These are phyloP conservation scores for Epichloe coenophiala DNA, from an alignment of 2,329 filamentous ascomycete genomes.

Conservation along the genomic window DNA sequence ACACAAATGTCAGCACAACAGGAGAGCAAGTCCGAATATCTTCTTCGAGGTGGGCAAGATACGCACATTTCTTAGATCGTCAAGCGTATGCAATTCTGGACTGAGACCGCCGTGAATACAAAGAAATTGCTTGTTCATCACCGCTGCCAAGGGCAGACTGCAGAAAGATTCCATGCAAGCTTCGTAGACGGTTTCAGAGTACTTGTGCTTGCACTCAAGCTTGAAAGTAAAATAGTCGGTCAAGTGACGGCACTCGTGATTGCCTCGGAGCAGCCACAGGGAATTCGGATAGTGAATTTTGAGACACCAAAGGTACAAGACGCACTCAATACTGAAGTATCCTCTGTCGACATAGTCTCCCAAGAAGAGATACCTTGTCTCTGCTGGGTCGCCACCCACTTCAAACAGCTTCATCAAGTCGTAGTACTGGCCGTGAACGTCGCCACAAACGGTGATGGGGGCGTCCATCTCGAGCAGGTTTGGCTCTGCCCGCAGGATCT, in stretches of 20 bases:
- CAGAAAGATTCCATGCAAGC: conserved; percentile 99
- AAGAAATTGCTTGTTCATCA: conserved; percentile 99
- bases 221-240: conserved; percentile 99
- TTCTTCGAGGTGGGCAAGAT: not conserved
- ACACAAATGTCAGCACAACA: not conserved
- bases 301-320: conserved; percentile 91
- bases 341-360: conserved; percentile 97
- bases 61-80: conserved; percentile 77
- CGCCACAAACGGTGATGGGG: conserved; percentile 94
- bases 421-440: conserved; percentile 98
- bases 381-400: conserved; percentile 89
- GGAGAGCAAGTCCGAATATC: no score
- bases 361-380: conserved; percentile 92
- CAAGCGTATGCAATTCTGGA: conserved; percentile 88
- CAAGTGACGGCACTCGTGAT: conserved; percentile 97
- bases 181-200: conserved; percentile 90
- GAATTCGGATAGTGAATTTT: conserved; percentile 99
- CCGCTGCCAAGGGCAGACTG: conserved; percentile 76
- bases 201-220: conserved; percentile 99
- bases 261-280: conserved; percentile 90
- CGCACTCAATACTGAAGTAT: conserved; percentile 99
- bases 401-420: conserved; percentile 99
- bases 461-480: conserved; percentile 99
- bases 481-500: conserved; percentile 78
- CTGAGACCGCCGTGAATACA: conserved; percentile 96